Evolutionary conservation across 441 rosid species (phyloP), one percentile per base, ranked within the genome.

Genomic region (Gossypium schwendimanii): DNA sequence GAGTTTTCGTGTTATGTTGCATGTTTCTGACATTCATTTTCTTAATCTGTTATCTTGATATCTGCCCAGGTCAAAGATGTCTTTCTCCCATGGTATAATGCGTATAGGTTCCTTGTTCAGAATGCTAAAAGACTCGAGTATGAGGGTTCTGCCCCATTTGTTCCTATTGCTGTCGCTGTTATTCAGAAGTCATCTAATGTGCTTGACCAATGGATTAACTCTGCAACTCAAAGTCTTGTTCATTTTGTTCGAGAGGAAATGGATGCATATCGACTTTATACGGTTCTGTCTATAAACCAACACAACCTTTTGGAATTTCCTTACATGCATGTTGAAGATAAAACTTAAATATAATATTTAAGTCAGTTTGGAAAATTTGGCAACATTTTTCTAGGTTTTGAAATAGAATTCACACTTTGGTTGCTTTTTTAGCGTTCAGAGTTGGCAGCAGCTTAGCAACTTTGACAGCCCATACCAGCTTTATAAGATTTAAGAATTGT

Each of bases 81-180:
- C 49, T 93, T 96, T 84, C 99, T 96, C 79, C 99, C 99, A 17
- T 96, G 98, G 99, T 96, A 93, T 80, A 96, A 96, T 85, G 99
- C 99, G 24, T 96, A 96, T 81, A 84, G 98, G 81, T 96, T 93
- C 78, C 91, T 96, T 73, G 96, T 96, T 70, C 99, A 96, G 86
- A 96, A 96, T 82, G 95, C 98, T 31, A 93, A 91, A 84, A 89
- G 99, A 86, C 93, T 96, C 45, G 97, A 91, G 87, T 76, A 85
- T 79, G 98, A 96, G 80, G 97, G 97, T 36, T 79, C 75, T 79
- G 87, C 78, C 36, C 82, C 89, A 71, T 96, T 93, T 75, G 71
- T 83, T 84, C 98, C 98, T 70, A 53, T 72, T 71, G 89, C 86
- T 73, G 74, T 85, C 64, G 83, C 83, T 80, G 79, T 81, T 52